Evolutionary conservation across 352 stramenopile genomes (phyloP).

Genomic region (Phytophthora quininea): DNA sequence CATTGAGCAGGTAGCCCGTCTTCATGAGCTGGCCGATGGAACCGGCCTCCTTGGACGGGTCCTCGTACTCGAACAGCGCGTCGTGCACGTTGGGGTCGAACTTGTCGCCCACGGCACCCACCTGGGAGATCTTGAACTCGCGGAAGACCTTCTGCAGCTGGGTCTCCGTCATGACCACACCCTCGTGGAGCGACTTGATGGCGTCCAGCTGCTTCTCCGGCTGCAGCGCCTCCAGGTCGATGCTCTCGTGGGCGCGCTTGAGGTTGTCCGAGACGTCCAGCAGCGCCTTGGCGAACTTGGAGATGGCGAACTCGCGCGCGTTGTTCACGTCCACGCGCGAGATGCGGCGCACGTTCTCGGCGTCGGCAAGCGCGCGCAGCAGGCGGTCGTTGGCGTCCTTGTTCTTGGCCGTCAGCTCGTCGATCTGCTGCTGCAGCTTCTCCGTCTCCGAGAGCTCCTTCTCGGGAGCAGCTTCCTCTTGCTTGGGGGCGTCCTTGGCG

Average conservation of each 20-base stretch:
- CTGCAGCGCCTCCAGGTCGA: slow-evolving; percentile 75
- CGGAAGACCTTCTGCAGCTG: slow-evolving; percentile 97
- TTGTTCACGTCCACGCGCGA: slow-evolving; percentile 94
- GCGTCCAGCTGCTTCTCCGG: slow-evolving; percentile 68
- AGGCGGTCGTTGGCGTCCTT: slow-evolving; percentile 87
- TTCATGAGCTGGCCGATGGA: slow-evolving; percentile 98
- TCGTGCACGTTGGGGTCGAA: slow-evolving; percentile 99
- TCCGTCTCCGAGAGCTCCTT: slow-evolving; percentile 42
- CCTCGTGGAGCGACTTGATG: slow-evolving; percentile 80
- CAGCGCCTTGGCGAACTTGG: slow-evolving; percentile 96
- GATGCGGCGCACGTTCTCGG: slow-evolving; percentile 97
- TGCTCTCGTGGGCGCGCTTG: slow-evolving; percentile 92
- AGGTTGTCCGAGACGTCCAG: slow-evolving; percentile 99
- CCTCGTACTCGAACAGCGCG: slow-evolving; percentile 97
- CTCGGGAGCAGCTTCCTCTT: slow-evolving; percentile 18
- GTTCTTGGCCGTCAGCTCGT: slow-evolving; percentile 75
- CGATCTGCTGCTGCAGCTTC: slow-evolving; percentile 64
- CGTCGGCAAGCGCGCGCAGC: slow-evolving; percentile 94
- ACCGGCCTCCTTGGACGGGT: slow-evolving; percentile 87
- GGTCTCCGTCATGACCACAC: slow-evolving; percentile 95
- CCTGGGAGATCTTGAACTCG: slow-evolving; percentile 91
- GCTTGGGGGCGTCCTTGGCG: slow-evolving; percentile 14
- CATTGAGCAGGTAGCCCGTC: slow-evolving; percentile 96
- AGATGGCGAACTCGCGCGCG: slow-evolving; percentile 94
- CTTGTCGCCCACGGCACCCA: slow-evolving; percentile 93